These are phyloP conservation scores for Metschnikowia santaceciliae DNA, from an alignment of 805 yeast species.

Conservation along the genomic window DNA sequence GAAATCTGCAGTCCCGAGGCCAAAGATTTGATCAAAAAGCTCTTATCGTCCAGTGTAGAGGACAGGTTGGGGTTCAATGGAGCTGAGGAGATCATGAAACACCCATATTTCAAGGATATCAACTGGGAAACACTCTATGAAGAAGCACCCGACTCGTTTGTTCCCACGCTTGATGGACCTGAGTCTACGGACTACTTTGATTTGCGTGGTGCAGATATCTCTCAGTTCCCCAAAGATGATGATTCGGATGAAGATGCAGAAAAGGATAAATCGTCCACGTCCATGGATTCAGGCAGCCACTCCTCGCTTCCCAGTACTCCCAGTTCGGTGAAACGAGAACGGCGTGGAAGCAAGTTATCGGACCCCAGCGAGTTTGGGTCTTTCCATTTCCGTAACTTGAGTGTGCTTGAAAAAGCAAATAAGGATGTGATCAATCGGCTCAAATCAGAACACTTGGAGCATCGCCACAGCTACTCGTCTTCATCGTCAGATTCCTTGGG, in stretches of 20 bases:
- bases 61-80: conserved; percentile 76
- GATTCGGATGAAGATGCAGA: conserved; percentile 33
- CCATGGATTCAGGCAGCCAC: conserved; percentile 6
- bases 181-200: conserved; percentile 92
- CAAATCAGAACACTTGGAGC: conserved; percentile 76
- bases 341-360: conserved; percentile 68
- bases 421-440: conserved; percentile 86
- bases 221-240: conserved; percentile 53
- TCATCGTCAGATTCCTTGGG: conserved; percentile 46
- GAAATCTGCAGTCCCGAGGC: conserved; percentile 62
- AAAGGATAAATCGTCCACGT: neutral
- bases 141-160: conserved; percentile 69
- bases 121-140: conserved; percentile 72
- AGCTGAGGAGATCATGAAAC: conserved; percentile 71
- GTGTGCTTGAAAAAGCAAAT: conserved; percentile 89
- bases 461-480: conserved; percentile 46
- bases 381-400: conserved; percentile 82
- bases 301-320: conserved; percentile 21
- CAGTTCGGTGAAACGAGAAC: conserved; percentile 46
- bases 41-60: conserved; percentile 61
- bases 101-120: conserved; percentile 69
- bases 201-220: conserved; percentile 75
- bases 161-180: conserved; percentile 75
- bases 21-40: conserved; percentile 61
- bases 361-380: conserved; percentile 86